Evolutionary conservation across 352 stramenopile species (phyloP).

Genomic region (Elongisporangium prolatum): DNA sequence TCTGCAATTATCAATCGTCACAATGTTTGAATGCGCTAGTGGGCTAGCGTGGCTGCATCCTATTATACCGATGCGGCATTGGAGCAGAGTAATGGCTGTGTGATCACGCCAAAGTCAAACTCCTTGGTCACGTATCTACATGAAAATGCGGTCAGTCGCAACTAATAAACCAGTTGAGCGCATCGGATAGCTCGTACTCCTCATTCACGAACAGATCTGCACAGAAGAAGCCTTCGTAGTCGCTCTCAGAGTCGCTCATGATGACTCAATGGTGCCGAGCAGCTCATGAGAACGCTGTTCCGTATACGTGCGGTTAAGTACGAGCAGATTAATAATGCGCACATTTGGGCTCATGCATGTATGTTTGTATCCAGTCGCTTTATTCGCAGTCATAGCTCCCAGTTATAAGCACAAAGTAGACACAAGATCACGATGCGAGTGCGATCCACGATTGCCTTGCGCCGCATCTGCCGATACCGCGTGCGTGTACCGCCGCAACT

Average conservation of each 20-base stretch:
- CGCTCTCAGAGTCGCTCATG: conserved; percentile 8
- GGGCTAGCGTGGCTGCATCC: neutral
- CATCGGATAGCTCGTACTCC: conserved; percentile 22
- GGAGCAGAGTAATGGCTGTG: conserved; percentile 41
- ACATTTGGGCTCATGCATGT: conserved; percentile 7
- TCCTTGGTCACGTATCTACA: conserved; percentile 38
- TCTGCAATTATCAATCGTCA: conserved; percentile 15
- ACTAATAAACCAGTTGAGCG: neutral
- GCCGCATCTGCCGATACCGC: conserved; percentile 75
- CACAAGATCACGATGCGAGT: conserved; percentile 82
- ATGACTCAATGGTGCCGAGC: neutral
- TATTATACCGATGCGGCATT: conserved; percentile 40
- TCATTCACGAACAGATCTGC: conserved; percentile 56
- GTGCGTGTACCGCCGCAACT: conserved; percentile 70
- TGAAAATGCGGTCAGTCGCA: neutral
- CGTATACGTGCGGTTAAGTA: neutral
- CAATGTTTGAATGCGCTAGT: neutral
- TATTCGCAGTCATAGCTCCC: conserved; percentile 53
- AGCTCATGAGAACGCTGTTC: neutral
- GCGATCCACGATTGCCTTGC: conserved; percentile 81
- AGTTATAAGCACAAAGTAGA: conserved; percentile 65
- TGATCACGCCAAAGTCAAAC: conserved; percentile 44
- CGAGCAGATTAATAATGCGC: neutral
- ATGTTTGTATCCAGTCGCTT: conserved; percentile 5
- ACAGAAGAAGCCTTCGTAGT: conserved; percentile 51